Base-by-base conservation (phyloP, 257 asterid genomes). In the Sherardia arvensis region DNA sequence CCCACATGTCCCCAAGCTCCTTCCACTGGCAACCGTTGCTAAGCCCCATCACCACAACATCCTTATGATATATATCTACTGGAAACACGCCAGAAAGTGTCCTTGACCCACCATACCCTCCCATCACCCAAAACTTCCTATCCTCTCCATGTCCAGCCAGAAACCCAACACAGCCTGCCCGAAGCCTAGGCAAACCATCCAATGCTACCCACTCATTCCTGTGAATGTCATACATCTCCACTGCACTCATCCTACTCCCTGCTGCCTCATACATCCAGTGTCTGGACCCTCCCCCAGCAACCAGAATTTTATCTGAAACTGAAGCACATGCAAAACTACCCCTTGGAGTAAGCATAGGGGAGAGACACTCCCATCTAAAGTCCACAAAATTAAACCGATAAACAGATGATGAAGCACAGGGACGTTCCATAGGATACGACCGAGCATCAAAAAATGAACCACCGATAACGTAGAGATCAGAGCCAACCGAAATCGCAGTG, bases 1-100 rank as follows among this genome's bases (percentile, higher is more conserved):
- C 91, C 98, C 97, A 91, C 97, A 91, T 91, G 72, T 87, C 91
- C 33, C 97, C 96, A 74, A 89, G 77, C 82, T 86, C 95, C 80
- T 80, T 84, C 97, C 98, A 92, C 67, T 77, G 83, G 30, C 95
- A 87, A 38, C 85, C 88, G 67, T 77, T 87, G 57, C 73, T 74
- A 81, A 88, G 73, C 79, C 85, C 91, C 97, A 92, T 86, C 74
- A 78, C 97, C 67, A 85, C 85, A 12, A 85, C 95, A 79, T 87
- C 93, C 78, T 78, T 87, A 32, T 89, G 89, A 79, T 85, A 85
- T 38, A 83, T 93, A 74, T 92, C 98, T 76, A 92, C 93, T 0
- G 97, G 97, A 67, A 89, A 87, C 54, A 89, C 93, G 17, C 96
- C 90, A 0, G 92, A 87, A 5, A 92, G 76, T 0, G 95, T 89